phyloP scores from a whole-genome alignment of 306 rosid species.

The Fragaria nilgerrensis region DNA sequence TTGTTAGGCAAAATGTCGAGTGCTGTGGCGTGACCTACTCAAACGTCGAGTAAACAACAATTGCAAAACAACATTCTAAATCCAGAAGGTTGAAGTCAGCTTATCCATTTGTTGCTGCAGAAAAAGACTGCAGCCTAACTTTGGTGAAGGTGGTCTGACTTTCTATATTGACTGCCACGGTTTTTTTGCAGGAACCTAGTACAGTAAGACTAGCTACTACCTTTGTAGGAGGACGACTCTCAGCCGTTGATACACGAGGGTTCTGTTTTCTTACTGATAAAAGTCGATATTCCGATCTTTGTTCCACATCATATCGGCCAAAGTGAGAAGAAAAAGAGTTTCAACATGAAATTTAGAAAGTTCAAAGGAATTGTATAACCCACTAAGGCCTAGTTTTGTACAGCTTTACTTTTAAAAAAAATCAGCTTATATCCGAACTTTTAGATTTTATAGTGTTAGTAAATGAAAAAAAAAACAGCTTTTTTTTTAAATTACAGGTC shows the following conservation, averaged over 20 bases:
- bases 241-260: background rate
- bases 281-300: background rate
- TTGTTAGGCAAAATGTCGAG: background rate
- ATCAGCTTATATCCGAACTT: no score
- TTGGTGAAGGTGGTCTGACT: background rate
- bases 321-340: background rate
- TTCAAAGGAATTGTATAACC: background rate
- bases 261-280: background rate
- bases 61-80: background rate
- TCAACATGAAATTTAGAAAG: background rate
- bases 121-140: slow-evolving; percentile 24
- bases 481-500: no score
- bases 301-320: background rate
- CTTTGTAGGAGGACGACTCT: background rate
- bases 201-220: background rate
- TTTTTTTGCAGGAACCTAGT: background rate
- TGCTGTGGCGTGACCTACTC: background rate
- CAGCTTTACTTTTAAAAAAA: no score
- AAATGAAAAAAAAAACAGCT: no score
- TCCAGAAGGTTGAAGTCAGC: background rate
- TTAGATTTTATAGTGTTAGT: no score
- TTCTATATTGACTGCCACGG: background rate
- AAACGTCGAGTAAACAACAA: background rate
- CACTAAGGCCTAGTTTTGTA: no score
- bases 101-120: background rate